Base-by-base conservation (phyloP, 192 early-diverging fungal species). In the Coemansia sp. region DNA sequence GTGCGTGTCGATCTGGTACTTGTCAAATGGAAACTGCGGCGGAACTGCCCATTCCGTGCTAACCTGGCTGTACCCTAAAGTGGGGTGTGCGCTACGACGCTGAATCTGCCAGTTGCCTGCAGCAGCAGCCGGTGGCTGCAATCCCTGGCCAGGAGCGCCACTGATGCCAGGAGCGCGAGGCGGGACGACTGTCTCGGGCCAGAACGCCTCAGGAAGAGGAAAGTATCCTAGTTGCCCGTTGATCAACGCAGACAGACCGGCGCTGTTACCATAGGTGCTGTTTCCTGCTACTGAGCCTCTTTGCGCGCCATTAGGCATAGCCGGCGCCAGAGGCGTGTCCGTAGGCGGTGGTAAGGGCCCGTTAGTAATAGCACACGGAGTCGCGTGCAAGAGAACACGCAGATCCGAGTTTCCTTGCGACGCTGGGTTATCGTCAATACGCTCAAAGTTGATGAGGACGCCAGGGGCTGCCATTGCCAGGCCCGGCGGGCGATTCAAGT, bases 171-270 rank as follows among this genome's bases (percentile, higher is more conserved):
- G 49, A 16, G 55, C 40, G 10, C 66, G 60, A 11, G 70, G 78
- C 41, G 78, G 63, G 16, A 8, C 37, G 49, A 80, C 74, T 3
- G 66, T 41, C 29, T 87, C 85, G 2, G 88, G 85, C 90, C 89
- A 90, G 74, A 86, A 94, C 18, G 87, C 55, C 60, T 94, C 91
- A 3, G 91, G 91, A 9, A 94, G 88, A 4, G 91, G 91, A 74
- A 92, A 91, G 64, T 87, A 82, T 13, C 82, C 83, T 6, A 84
- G 37, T 13, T 85, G 73, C 3, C 73, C 76, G 35, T 60, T 67
- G 53, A 78, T 70, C 59, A 83, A 53, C 24, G 80, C 80, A 3
- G 65, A 39, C 11, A 78, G 67, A 10, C 80, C 80, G 0, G 76
- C 72, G 53, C 76, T 83, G 58, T 68, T 76, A 15, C 74, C 74